A percentile compares a stretch with the other conserved stretches of the same genome.
These are phyloP conservation scores for Phytophthora citricola DNA, from an alignment of 352 stramenopile species.

Conservation along the genomic window DNA sequence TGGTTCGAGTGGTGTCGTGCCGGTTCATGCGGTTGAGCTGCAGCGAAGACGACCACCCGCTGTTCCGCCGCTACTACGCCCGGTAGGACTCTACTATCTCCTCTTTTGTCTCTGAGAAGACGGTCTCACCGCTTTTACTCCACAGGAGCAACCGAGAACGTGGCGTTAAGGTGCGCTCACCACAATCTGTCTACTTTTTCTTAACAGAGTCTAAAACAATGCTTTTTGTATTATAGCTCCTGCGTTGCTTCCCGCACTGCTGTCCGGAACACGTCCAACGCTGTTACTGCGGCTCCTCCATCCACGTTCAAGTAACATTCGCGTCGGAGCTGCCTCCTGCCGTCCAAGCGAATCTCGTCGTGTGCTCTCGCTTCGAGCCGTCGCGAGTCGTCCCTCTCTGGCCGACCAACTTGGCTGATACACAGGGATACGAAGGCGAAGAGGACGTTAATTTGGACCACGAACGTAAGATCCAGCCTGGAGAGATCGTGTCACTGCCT, in stretches of 20 bases:
- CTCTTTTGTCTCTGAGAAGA: too few species aligned
- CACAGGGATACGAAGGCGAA: background rate
- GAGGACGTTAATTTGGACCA: background rate
- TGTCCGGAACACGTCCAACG: constrained; percentile 44
- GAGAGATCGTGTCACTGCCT: constrained; percentile 19
- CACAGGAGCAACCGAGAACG: constrained; percentile 27
- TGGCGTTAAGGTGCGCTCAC: constrained; percentile 21
- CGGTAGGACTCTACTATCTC: constrained; percentile 15
- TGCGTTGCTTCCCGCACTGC: constrained; percentile 54
- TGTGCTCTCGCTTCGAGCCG: constrained; percentile 49
- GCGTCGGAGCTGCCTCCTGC: background rate
- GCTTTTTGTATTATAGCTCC: constrained; percentile 11
- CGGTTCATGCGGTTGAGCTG: constrained; percentile 36
- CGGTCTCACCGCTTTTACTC: background rate
- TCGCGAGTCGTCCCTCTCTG: constrained; percentile 17
- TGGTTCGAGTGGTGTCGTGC: constrained; percentile 16
- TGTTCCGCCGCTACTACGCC: constrained; percentile 37
- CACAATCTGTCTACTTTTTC: background rate
- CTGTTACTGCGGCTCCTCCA: constrained; percentile 46
- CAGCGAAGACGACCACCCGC: constrained; percentile 33
- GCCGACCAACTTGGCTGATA: constrained; percentile 5
- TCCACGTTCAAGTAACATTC: constrained; percentile 41
- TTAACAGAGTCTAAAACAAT: background rate
- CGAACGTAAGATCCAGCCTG: constrained; percentile 17
- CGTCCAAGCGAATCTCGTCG: constrained; percentile 24